Conservation (phyloP, 768 basidiomycete species). For the Podaxis mareebaensis region DNA sequence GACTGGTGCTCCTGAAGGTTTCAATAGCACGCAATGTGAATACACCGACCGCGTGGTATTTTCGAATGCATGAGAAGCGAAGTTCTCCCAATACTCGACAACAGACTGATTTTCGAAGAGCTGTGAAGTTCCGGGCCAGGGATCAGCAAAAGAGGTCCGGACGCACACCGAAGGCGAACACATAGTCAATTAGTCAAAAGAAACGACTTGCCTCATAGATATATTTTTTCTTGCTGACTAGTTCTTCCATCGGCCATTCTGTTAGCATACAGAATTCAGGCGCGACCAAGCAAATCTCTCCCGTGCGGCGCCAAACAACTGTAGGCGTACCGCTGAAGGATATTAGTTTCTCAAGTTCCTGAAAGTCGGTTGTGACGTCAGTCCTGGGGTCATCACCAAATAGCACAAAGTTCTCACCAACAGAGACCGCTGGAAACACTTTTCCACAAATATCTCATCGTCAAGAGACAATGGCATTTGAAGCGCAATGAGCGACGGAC, state of each 20-base stretch:
- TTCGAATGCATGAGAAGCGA: slow-evolving; percentile 95
- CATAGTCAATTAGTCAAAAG: slow-evolving; percentile 4
- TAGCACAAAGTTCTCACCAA: slow-evolving; percentile 49
- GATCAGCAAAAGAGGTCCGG: slow-evolving; percentile 8
- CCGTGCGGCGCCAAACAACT: slow-evolving; percentile 96
- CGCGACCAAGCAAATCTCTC: slow-evolving; percentile 95
- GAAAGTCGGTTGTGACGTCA: slow-evolving; percentile 17
- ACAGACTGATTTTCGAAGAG: slow-evolving; percentile 94
- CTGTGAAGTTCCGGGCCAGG: slow-evolving; percentile 35
- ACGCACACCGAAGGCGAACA: background rate
- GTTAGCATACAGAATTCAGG: slow-evolving; percentile 96
- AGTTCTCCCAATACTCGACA: slow-evolving; percentile 96
- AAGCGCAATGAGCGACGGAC: slow-evolving; percentile 95
- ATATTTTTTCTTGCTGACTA: slow-evolving; percentile 60
- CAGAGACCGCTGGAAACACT: slow-evolving; percentile 91
- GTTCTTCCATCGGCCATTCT: slow-evolving; percentile 85
- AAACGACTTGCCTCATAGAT: slow-evolving; percentile 59
- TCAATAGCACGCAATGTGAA: slow-evolving; percentile 87
- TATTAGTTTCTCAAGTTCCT: slow-evolving; percentile 97
- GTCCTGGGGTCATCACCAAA: background rate
- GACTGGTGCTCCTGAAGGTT: slow-evolving; percentile 80
- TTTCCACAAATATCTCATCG: slow-evolving; percentile 95
- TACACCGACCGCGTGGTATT: slow-evolving; percentile 96
- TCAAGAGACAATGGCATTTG: slow-evolving; percentile 98
- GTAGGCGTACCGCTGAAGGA: slow-evolving; percentile 97